These are phyloP conservation scores for Trichomonascaceae sp. DNA, from an alignment of 1,139 yeast species.

Conservation along the genomic window DNA sequence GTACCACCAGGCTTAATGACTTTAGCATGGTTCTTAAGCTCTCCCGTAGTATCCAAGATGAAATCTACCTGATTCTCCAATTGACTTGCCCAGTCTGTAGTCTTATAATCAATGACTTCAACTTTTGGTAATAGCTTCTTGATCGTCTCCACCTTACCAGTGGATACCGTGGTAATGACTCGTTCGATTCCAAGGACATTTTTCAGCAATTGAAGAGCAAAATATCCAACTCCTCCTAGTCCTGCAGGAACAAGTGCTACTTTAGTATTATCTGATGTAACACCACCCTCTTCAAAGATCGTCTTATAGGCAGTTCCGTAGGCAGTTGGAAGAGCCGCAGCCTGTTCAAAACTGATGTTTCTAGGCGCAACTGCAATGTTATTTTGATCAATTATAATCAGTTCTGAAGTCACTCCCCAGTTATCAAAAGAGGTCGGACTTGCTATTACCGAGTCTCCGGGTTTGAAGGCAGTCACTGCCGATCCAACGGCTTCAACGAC, in stretches of 20 bases:
- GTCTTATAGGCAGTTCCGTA: constrained; percentile 1
- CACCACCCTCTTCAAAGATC: background rate
- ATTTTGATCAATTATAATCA: background rate
- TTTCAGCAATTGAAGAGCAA: constrained; percentile 8
- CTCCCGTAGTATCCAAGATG: constrained; percentile 12
- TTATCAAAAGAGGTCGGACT: background rate
- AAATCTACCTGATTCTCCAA: constrained; percentile 8
- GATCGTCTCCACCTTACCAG: constrained; percentile 9
- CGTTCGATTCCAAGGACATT: constrained; percentile 7
- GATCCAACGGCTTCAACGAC: constrained; percentile 51
- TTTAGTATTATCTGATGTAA: background rate
- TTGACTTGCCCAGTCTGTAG: constrained; percentile 7
- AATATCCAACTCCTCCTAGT: constrained; percentile 11
- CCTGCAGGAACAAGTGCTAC: constrained; percentile 13
- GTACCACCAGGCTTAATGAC: constrained; percentile 5
- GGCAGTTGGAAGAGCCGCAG: constrained; percentile 13
- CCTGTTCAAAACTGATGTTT: constrained; percentile 8
- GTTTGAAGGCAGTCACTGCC: constrained; percentile 42
- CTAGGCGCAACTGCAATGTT: background rate
- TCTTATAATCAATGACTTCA: constrained; percentile 10
- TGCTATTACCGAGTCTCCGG: constrained; percentile 48
- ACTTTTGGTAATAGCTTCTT: constrained; percentile 9
- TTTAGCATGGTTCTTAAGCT: constrained; percentile 9
- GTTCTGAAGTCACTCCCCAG: background rate
- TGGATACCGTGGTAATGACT: constrained; percentile 11